Percentiles rank a stretch among this genome's conserved stretches.
Conservation (phyloP, 2,329 filamentous ascomycete genomes). For the Calonectria pauciramosa region DNA sequence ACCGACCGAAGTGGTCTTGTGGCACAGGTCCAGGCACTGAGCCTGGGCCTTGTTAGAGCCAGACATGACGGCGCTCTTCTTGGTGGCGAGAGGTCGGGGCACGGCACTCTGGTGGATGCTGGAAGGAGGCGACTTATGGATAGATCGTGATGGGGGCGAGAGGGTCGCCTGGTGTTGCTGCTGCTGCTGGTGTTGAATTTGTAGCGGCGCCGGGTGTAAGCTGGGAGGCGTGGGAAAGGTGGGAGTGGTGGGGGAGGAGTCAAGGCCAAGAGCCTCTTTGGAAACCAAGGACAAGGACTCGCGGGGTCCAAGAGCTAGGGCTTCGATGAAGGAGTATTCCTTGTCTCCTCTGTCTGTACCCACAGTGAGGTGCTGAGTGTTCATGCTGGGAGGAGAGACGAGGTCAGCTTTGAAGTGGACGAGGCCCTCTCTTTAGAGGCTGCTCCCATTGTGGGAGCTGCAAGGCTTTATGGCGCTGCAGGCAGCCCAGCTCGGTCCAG, state of each 20-base stretch:
- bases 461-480: conserved; percentile 45
- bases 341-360: conserved; percentile 40
- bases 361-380: conserved; percentile 37
- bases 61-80: conserved; percentile 42
- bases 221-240: conserved; percentile 18
- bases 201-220: background rate
- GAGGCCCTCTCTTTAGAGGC: conserved; percentile 35
- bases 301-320: conserved; percentile 44
- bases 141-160: background rate
- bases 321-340: conserved; percentile 51
- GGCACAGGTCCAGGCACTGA: conserved; percentile 62
- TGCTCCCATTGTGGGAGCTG: conserved; percentile 32
- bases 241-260: conserved; percentile 17
- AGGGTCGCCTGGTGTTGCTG: background rate
- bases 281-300: conserved; percentile 46
- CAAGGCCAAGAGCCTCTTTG: conserved; percentile 45
- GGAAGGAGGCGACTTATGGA: background rate
- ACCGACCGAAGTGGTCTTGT: conserved; percentile 69
- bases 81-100: conserved; percentile 35
- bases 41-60: conserved; percentile 47
- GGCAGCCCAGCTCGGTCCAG: conserved; percentile 27
- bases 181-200: background rate
- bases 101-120: conserved; percentile 10
- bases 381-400: conserved; percentile 37
- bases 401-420: conserved; percentile 30